These are phyloP conservation scores for Populus hybrid DNA, from an alignment of 441 rosid species.

Conservation along the genomic window DNA sequence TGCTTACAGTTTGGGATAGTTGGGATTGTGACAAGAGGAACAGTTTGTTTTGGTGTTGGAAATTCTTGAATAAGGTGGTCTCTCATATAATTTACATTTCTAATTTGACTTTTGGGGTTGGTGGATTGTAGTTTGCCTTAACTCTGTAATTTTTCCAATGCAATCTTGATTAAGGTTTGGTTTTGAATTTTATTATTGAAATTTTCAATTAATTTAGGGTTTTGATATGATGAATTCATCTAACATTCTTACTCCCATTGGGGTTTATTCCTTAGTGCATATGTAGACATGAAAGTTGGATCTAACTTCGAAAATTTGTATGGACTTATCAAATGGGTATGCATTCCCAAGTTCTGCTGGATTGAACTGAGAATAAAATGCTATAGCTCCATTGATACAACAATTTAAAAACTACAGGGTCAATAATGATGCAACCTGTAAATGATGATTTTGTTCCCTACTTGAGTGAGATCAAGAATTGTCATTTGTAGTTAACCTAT, in stretches of 20 bases:
- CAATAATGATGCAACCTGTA: too few species aligned
- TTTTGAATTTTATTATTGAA: not conserved
- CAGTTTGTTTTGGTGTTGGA: not conserved
- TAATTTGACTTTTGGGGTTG: not conserved
- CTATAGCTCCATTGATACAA: too few species aligned
- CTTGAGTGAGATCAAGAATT: too few species aligned
- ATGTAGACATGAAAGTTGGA: not conserved
- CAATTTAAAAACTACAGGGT: too few species aligned
- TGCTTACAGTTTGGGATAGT: not conserved
- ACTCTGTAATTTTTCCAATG: not conserved
- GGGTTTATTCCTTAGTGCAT: not conserved
- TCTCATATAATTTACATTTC: not conserved
- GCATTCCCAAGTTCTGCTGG: too few species aligned
- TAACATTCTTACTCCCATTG: not conserved
- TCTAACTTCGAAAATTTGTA: not conserved
- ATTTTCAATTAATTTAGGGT: not conserved
- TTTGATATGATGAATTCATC: not conserved
- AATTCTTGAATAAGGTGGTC: not conserved
- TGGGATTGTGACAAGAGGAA: slow-evolving; percentile 1
- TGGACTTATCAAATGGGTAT: too few species aligned
- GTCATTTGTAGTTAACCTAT: too few species aligned
- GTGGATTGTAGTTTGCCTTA: not conserved
- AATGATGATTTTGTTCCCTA: too few species aligned
- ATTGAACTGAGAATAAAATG: too few species aligned
- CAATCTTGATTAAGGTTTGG: not conserved